Conservation (phyloP, 2,329 filamentous ascomycete species). For the Parasarocladium wereldwijsianum region DNA sequence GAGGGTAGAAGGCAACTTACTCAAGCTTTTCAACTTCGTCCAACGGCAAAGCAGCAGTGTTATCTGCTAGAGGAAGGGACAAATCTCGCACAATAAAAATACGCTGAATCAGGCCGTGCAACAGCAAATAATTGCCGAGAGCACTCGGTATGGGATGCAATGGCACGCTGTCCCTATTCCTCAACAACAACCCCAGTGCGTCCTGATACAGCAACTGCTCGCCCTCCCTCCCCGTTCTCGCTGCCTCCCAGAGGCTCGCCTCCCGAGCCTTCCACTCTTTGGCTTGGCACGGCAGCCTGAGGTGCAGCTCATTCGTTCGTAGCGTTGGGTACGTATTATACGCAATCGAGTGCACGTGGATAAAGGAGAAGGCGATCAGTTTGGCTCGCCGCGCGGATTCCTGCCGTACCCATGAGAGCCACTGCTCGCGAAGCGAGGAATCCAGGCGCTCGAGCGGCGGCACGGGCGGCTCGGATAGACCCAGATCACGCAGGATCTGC, state of each 20-base stretch:
- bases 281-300: slow-evolving; percentile 19
- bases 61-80: slow-evolving; percentile 18
- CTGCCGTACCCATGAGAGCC: slow-evolving; percentile 16
- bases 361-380: slow-evolving; percentile 22
- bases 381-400: slow-evolving; percentile 20
- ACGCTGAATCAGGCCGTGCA: slow-evolving; percentile 21
- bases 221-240: slow-evolving; percentile 12
- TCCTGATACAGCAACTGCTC: slow-evolving; percentile 22
- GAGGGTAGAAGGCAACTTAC: slow-evolving; percentile 8
- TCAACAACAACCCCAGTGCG: slow-evolving; percentile 17
- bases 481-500: slow-evolving; percentile 18
- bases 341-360: slow-evolving; percentile 22
- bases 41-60: slow-evolving; percentile 14
- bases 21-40: slow-evolving; percentile 23
- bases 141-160: slow-evolving; percentile 21
- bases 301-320: slow-evolving; percentile 19
- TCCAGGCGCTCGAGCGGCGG: slow-evolving; percentile 1
- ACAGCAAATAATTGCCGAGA: slow-evolving; percentile 20
- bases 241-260: slow-evolving; percentile 15
- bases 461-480: slow-evolving; percentile 12
- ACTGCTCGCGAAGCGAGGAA: slow-evolving; percentile 7
- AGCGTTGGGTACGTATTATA: slow-evolving; percentile 22
- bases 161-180: slow-evolving; percentile 14
- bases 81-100: slow-evolving; percentile 23
- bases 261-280: slow-evolving; percentile 20